Conservation (phyloP, 495 filamentous ascomycete genomes). For the Aspergillus hancockii region DNA sequence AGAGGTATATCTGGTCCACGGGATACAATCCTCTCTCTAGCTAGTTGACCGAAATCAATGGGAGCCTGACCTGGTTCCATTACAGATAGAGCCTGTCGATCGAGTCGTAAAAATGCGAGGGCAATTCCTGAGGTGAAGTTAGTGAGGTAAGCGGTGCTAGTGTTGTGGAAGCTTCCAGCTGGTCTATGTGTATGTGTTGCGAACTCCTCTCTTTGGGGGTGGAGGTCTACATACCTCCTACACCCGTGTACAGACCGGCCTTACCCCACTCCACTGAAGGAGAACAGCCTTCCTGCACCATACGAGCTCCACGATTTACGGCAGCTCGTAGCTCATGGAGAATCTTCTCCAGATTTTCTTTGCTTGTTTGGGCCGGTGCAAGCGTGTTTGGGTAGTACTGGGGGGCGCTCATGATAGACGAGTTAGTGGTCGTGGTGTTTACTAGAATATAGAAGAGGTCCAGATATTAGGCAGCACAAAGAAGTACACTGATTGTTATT, state of each 20-base stretch:
- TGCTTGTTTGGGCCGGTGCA: conserved; percentile 15
- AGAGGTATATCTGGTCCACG: conserved; percentile 30
- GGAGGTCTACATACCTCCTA: conserved; percentile 26
- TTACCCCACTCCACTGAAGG: conserved; percentile 26
- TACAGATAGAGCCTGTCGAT: conserved; percentile 32
- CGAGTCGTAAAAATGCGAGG: conserved; percentile 40
- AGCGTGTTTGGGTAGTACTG: conserved; percentile 26
- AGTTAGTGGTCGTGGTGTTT: not conserved
- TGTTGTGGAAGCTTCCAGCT: not conserved
- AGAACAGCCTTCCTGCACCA: conserved; percentile 26
- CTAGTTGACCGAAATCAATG: conserved; percentile 30
- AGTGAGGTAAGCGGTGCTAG: not conserved
- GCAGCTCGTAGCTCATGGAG: conserved; percentile 32
- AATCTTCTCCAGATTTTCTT: conserved; percentile 12
- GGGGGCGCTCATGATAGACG: conserved; percentile 10
- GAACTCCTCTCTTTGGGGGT: not conserved
- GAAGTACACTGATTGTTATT: no score
- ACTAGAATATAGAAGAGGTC: no score
- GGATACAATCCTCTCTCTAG: conserved; percentile 31
- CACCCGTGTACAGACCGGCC: conserved; percentile 32
- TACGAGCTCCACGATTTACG: conserved; percentile 28
- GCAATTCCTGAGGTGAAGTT: conserved; percentile 31
- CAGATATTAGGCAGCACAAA: no score
- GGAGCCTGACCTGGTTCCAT: conserved; percentile 9
- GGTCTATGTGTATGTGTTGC: not conserved